These are phyloP conservation scores for Trypanosoma mega DNA, from an alignment of 208 protist species.

Conservation along the genomic window DNA sequence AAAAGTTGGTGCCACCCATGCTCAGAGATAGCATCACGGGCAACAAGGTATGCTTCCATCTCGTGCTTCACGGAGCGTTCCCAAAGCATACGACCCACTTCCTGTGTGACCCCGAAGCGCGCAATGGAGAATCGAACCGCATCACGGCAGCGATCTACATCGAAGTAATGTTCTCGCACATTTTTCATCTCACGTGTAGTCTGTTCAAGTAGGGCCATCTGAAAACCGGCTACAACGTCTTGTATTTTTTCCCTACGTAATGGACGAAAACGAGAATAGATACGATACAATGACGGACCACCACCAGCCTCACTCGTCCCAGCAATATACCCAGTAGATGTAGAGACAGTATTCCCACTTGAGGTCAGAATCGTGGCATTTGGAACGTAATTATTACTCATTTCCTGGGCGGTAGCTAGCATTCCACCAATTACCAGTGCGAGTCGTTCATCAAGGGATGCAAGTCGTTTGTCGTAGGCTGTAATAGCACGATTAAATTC, in stretches of 20 bases:
- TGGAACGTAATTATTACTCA: constrained; percentile 12
- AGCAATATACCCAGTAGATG: background rate
- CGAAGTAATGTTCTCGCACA: constrained; percentile 74
- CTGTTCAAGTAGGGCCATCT: constrained; percentile 60
- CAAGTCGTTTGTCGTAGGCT: constrained; percentile 43
- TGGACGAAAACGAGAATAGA: constrained; percentile 71
- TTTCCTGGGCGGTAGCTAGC: constrained; percentile 57
- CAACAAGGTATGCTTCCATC: constrained; percentile 54
- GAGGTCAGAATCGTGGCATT: background rate
- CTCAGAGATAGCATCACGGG: constrained; percentile 72
- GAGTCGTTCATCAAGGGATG: constrained; percentile 66
- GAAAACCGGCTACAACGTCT: constrained; percentile 65
- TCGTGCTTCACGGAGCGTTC: constrained; percentile 55
- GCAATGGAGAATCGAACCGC: constrained; percentile 44
- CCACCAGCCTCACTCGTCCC: background rate
- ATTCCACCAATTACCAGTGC: constrained; percentile 60
- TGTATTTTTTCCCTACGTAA: constrained; percentile 66
- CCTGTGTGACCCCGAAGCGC: constrained; percentile 50
- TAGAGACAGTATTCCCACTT: background rate
- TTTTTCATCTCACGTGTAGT: constrained; percentile 53
- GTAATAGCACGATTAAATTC: constrained; percentile 43
- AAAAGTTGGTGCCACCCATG: constrained; percentile 86
- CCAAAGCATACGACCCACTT: constrained; percentile 69
- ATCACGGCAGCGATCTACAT: constrained; percentile 39
- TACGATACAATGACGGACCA: constrained; percentile 32